Base-by-base conservation (phyloP, 192 early-diverging fungal species). In the Diversispora epigaea region DNA sequence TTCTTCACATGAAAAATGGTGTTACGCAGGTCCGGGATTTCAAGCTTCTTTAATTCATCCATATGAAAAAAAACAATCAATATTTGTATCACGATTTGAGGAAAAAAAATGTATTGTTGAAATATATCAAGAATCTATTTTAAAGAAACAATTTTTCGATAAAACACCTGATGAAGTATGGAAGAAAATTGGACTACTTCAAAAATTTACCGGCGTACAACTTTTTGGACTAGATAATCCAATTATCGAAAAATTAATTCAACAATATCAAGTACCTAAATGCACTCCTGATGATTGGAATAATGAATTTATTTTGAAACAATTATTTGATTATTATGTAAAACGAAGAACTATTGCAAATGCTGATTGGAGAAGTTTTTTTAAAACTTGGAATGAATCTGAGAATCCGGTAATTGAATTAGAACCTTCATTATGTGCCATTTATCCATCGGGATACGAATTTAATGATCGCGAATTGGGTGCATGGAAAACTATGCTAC, bases 71-170 rank as follows among this genome's bases (percentile, higher is more conserved):
- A 60, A 60, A 9, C 57, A 19, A 39, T 19, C 57, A 60, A 32
- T 60, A 25, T 56, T 60, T 60, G 57, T 60, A 60, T 60, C 57
- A 60, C 57, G 55, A 56, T 15, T 56, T 56, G 55, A 56, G n/a
- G 55, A 56, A 14, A 60, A 60, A 39, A 60, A 8, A 3, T 60
- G 57, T 21, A 60, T 60, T 60, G 22, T 60, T 60, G 22, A 25
- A 60, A 60, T 60, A 22, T 60, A 60, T 39, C 25, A 21, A 60
- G 22, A 60, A 32, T 60, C 57, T 21, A 60, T 22, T 39, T 60
- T 60, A 32, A 60, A 22, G n/a, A n/a, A n/a, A n/a, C n/a, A n/a
- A n/a, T n/a, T n/a, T n/a, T n/a, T n/a, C n/a, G n/a, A n/a, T n/a
- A 60, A 60, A 60, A 60, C 22, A 32, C 57, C 22, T 25, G 10